Evolutionary conservation across 2,329 filamentous ascomycete species (phyloP).

Genomic region (Mollisia scopiformis): DNA sequence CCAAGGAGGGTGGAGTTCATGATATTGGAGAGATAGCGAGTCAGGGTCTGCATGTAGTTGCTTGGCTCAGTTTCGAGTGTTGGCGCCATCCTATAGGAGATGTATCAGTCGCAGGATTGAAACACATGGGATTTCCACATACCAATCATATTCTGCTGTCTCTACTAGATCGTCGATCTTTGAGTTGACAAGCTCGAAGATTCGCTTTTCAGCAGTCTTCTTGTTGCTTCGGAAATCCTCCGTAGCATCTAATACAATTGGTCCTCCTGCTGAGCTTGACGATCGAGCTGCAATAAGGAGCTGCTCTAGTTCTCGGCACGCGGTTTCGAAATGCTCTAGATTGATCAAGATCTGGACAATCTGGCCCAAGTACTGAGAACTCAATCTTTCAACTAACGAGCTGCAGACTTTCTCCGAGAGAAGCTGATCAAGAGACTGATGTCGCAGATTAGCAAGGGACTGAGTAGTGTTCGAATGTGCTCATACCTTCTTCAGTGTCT

Average conservation of each 20-base stretch:
- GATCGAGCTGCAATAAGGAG: slow-evolving; percentile 84
- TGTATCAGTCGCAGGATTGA: slow-evolving; percentile 28
- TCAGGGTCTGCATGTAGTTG: slow-evolving; percentile 95
- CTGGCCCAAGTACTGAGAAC: slow-evolving; percentile 92
- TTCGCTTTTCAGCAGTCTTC: slow-evolving; percentile 94
- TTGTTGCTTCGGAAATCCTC: slow-evolving; percentile 87
- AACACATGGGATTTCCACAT: slow-evolving; percentile 26
- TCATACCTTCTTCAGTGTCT: slow-evolving; percentile 76
- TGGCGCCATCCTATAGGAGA: slow-evolving; percentile 52
- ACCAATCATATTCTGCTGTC: slow-evolving; percentile 97
- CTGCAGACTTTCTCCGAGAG: slow-evolving; percentile 90
- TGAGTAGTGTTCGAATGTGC: not conserved
- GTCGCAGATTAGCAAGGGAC: not conserved
- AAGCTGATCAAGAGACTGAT: slow-evolving; percentile 90
- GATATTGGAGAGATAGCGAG: slow-evolving; percentile 89
- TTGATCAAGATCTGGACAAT: slow-evolving; percentile 99
- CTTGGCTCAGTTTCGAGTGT: slow-evolving; percentile 73
- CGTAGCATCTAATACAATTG: slow-evolving; percentile 80
- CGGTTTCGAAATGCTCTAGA: slow-evolving; percentile 92
- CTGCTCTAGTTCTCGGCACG: slow-evolving; percentile 86
- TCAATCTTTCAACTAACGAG: slow-evolving; percentile 83
- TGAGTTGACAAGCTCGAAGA: slow-evolving; percentile 97
- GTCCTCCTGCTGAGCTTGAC: slow-evolving; percentile 77
- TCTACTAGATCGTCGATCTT: slow-evolving; percentile 98
- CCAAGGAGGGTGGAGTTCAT: slow-evolving; percentile 94